A percentile compares a stretch with the other conserved stretches of the same genome.
phyloP scores from a whole-genome alignment of 106 monocot genomes.

The Chionographis japonica region DNA sequence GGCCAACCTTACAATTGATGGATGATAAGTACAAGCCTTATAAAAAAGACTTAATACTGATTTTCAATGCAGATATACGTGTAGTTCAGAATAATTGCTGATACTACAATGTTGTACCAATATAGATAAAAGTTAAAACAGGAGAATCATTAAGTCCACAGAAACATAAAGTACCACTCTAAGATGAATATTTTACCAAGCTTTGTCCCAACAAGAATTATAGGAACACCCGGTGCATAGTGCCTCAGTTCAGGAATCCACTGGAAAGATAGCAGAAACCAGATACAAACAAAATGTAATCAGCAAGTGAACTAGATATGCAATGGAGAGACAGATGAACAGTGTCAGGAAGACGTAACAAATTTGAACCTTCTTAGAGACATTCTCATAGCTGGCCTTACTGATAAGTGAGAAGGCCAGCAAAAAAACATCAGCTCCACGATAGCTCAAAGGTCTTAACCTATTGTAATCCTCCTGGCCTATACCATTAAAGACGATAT shows the following conservation, averaged over 20 bases:
- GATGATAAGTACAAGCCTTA: too few relatives aligned
- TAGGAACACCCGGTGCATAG: slow-evolving; percentile 68
- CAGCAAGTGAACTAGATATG: background rate
- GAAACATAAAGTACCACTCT: too few relatives aligned
- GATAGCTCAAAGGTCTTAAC: slow-evolving; percentile 72
- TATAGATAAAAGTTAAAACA: too few relatives aligned
- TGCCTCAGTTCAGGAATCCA: slow-evolving; percentile 74
- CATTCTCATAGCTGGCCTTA: slow-evolving; percentile 77
- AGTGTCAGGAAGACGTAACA: background rate
- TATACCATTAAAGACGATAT: slow-evolving; percentile 17
- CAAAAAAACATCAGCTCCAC: slow-evolving; percentile 73
- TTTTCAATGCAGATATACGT: too few relatives aligned
- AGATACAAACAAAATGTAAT: background rate
- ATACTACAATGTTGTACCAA: too few relatives aligned
- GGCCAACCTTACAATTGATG: too few relatives aligned
- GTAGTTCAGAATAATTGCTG: too few relatives aligned
- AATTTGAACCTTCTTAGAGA: slow-evolving; percentile 52
- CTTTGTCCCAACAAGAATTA: slow-evolving; percentile 78
- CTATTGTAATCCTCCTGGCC: slow-evolving; percentile 80
- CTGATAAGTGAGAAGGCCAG: slow-evolving; percentile 74
- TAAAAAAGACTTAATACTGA: too few relatives aligned
- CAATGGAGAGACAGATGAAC: background rate
- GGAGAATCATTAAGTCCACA: too few relatives aligned
- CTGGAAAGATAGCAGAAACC: slow-evolving; percentile 19
- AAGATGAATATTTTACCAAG: slow-evolving; percentile 29